A percentile compares a stretch with the other conserved stretches of the same genome.
phyloP scores from a whole-genome alignment of 1,139 yeast species.

The Yamadazyma membranifaciens region DNA sequence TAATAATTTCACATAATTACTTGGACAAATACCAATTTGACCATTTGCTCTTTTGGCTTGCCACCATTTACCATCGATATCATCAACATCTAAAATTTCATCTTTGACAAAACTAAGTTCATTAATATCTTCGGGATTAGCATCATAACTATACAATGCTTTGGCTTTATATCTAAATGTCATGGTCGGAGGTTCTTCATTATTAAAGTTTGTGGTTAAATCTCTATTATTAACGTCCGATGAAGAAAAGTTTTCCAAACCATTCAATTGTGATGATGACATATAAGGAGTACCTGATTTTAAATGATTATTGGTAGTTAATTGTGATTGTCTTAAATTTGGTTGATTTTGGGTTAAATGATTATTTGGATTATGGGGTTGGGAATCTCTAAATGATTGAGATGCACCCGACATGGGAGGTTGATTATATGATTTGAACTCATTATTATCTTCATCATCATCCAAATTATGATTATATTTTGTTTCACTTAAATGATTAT shows the following conservation, averaged over 20 bases:
- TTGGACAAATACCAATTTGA: slow-evolving; percentile 94
- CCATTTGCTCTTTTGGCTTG: slow-evolving; percentile 89
- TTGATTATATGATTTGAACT: slow-evolving; percentile 23
- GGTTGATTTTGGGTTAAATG: neutral
- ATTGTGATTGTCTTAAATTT: slow-evolving; percentile 38
- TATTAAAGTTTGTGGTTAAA: slow-evolving; percentile 29
- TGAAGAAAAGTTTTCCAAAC: slow-evolving; percentile 54
- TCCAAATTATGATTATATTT: slow-evolving; percentile 17
- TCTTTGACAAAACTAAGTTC: slow-evolving; percentile 90
- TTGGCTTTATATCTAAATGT: slow-evolving; percentile 83
- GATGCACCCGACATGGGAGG: too few species aligned
- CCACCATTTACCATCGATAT: slow-evolving; percentile 98
- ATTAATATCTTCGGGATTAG: slow-evolving; percentile 93
- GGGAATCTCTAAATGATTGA: neutral
- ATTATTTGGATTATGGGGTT: neutral
- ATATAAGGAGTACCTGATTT: slow-evolving; percentile 39
- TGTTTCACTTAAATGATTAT: slow-evolving; percentile 19
- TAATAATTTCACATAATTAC: slow-evolving; percentile 81
- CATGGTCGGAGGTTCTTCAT: slow-evolving; percentile 27
- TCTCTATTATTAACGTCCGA: slow-evolving; percentile 39
- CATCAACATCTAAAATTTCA: slow-evolving; percentile 87
- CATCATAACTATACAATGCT: slow-evolving; percentile 83
- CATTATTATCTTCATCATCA: slow-evolving; percentile 24
- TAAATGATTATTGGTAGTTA: slow-evolving; percentile 27
- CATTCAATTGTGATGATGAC: slow-evolving; percentile 56